Evolutionary conservation across 2,329 filamentous ascomycete genomes (phyloP).

Genomic region (Aspergillus sp.): DNA sequence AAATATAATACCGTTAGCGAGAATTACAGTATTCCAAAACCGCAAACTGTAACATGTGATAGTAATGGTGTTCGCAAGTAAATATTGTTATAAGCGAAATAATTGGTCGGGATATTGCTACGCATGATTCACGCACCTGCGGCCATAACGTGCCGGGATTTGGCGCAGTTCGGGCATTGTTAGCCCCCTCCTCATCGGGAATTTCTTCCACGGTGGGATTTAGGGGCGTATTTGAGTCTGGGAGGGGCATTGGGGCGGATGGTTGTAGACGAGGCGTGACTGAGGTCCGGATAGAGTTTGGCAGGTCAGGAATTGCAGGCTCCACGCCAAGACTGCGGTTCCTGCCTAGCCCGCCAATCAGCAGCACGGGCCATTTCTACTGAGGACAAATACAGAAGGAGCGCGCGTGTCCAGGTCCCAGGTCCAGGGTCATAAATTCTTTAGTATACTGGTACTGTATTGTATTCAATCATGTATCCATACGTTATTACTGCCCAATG

Average conservation of each 20-base stretch:
- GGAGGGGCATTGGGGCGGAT: conserved; percentile 6
- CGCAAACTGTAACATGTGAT: no score
- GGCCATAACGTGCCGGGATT: conserved; percentile 16
- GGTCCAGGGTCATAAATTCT: no score
- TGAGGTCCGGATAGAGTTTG: conserved; percentile 16
- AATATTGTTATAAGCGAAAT: no score
- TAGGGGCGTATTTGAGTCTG: background rate
- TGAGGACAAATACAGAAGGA: background rate
- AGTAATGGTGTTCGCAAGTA: no score
- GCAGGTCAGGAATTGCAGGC: background rate
- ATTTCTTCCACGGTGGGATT: conserved; percentile 22
- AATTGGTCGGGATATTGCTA: no score
- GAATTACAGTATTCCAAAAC: background rate
- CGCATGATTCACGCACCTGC: conserved; percentile 17
- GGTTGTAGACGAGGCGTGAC: background rate
- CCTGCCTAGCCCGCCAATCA: conserved; percentile 1
- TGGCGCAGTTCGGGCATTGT: background rate
- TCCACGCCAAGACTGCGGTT: conserved; percentile 9
- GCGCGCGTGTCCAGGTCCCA: no score
- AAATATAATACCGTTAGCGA: background rate
- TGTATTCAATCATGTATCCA: conserved; percentile 3
- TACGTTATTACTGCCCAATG: conserved; percentile 5
- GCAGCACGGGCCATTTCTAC: background rate
- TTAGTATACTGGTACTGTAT: background rate
- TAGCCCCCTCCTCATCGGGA: background rate